These are phyloP conservation scores for Fusarium azukiicola DNA, from an alignment of 2,329 filamentous ascomycete genomes.

Conservation along the genomic window DNA sequence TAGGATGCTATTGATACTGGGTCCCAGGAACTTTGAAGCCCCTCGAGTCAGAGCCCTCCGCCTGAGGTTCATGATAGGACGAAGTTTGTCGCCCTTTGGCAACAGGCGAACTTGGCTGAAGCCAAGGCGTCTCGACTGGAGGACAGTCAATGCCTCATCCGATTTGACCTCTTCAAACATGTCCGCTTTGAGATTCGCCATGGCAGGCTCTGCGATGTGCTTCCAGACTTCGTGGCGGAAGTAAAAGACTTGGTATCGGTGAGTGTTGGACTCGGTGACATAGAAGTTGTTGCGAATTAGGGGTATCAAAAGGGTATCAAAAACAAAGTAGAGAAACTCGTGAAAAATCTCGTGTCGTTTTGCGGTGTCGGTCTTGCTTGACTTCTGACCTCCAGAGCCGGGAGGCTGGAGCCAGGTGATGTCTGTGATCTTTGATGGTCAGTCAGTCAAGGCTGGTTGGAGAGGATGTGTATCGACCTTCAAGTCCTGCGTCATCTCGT, in stretches of 20 bases:
- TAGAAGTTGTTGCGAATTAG: slow-evolving; percentile 94
- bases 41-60: slow-evolving; percentile 76
- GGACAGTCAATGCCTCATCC: slow-evolving; percentile 75
- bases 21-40: slow-evolving; percentile 82
- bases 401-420: slow-evolving; percentile 87
- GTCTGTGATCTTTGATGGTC: slow-evolving; percentile 75
- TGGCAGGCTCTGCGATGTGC: slow-evolving; percentile 85
- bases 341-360: slow-evolving; percentile 90
- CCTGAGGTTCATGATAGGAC: slow-evolving; percentile 93
- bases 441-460: not conserved
- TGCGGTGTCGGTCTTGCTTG: slow-evolving; percentile 84
- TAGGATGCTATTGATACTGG: slow-evolving; percentile 74
- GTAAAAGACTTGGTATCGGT: slow-evolving; percentile 92
- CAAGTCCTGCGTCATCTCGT: slow-evolving; percentile 88
- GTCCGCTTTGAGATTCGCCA: slow-evolving; percentile 82
- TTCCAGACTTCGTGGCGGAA: slow-evolving; percentile 98
- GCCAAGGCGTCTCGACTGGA: slow-evolving; percentile 84
- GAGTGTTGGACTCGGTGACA: slow-evolving; percentile 92
- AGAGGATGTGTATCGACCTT: slow-evolving; percentile 74
- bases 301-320: slow-evolving; percentile 95
- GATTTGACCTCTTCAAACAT: slow-evolving; percentile 90
- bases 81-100: slow-evolving; percentile 88
- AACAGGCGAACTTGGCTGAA: slow-evolving; percentile 90
- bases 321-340: slow-evolving; percentile 95
- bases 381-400: slow-evolving; percentile 70